Evolutionary conservation across 306 rosid genomes (phyloP).

Genomic region (Biancaea sappan): DNA sequence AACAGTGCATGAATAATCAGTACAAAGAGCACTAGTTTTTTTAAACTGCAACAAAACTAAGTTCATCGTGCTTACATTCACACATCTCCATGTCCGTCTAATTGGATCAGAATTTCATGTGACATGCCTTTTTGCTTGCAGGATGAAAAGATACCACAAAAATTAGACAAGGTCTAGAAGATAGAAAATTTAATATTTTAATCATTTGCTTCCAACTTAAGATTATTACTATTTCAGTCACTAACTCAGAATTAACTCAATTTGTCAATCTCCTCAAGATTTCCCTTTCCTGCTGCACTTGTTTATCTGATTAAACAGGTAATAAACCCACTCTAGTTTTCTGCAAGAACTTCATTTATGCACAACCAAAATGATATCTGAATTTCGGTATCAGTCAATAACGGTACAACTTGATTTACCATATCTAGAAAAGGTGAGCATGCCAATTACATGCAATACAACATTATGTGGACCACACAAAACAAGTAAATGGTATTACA

Average conservation of each 20-base stretch:
- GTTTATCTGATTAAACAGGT: neutral
- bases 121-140: neutral
- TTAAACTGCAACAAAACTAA: neutral
- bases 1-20: neutral
- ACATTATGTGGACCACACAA: neutral
- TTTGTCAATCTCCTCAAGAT: neutral
- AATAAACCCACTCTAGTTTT: constrained; percentile 29
- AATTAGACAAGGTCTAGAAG: neutral
- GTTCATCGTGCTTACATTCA: neutral
- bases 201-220: neutral
- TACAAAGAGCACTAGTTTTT: too few relatives aligned
- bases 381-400: neutral
- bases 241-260: neutral
- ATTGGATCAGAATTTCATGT: neutral
- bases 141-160: neutral
- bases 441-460: neutral
- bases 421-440: neutral
- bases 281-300: neutral
- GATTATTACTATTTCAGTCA: neutral
- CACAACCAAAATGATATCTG: neutral
- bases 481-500: neutral
- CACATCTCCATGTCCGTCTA: neutral
- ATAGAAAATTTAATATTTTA: neutral
- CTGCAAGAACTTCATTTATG: neutral
- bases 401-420: neutral